Base-by-base conservation (phyloP, 2,329 filamentous ascomycete genomes). In the Diaporthe eres region DNA sequence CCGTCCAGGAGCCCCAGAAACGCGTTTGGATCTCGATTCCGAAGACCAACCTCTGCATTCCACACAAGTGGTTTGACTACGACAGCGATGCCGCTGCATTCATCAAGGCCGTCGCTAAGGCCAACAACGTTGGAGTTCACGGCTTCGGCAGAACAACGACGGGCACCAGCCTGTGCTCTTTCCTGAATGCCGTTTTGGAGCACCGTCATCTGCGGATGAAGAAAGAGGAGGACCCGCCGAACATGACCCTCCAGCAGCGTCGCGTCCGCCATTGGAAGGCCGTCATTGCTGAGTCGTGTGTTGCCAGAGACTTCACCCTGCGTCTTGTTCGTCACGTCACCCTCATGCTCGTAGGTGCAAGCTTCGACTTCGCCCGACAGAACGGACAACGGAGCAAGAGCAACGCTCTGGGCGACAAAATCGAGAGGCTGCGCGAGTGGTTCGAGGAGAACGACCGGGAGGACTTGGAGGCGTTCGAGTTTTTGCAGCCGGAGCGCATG, bases 311-410 rank as follows among this genome's bases (percentile, higher is more conserved):
- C 28, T 53, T 67, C 22, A 53, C 60, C 39, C 42, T 12, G 9
- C 19, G 22, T 22, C 60, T 74, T 25, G 47, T 49, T 22, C 71
- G 71, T 1, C 71, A 74, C 8, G 17, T 74, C 37, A 63, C 53
- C 2, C 49, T 74, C n/a, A 55, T 65, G 60, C 37, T 74, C 7
- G 47, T 47, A 2, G 10, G 34, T 4, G 47, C 71, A 4, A 22
- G 25, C 58, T n/a, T 15, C 4, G 31, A 15, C n/a, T 71, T 71
- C 17, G 4, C 3, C n/a, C 2, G 22, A 4, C 13, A 22, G 2
- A 4, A 15, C 8, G 31, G 37, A 17, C 7, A 6, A 5, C 22
- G 9, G 8, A 28, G 12, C 58, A n/a, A 7, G 3, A 31, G 47
- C 34, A 34, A 2, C 2, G 34, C 7, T 4, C 2, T 73, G 19